Evolutionary conservation across 805 yeast species (phyloP).

Genomic region (Candida vaughaniae): DNA sequence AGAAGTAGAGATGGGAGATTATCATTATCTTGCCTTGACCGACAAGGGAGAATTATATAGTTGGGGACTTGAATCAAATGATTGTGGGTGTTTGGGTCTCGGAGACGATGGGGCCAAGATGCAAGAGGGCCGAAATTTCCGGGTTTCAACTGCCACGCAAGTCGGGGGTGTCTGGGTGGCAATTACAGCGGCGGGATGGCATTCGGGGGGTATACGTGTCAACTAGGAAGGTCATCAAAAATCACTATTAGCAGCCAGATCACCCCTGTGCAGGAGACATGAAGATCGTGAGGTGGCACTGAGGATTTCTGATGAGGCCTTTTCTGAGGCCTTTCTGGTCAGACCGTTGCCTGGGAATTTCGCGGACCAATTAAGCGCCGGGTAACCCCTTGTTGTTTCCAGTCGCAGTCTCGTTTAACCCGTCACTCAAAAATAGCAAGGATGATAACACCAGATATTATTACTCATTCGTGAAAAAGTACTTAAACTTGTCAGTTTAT

Average conservation of each 20-base stretch:
- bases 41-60: constrained; percentile 54
- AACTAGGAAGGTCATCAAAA: too few relatives aligned
- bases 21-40: constrained; percentile 65
- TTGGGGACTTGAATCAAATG: constrained; percentile 67
- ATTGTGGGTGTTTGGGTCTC: constrained; percentile 72
- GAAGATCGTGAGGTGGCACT: too few relatives aligned
- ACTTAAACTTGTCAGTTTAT: too few relatives aligned
- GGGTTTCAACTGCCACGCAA: constrained; percentile 6
- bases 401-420: constrained; percentile 5
- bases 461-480: background rate
- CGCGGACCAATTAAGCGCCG: too few relatives aligned
- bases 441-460: background rate
- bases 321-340: too few relatives aligned
- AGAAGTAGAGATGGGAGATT: constrained; percentile 67
- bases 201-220: constrained; percentile 58
- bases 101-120: constrained; percentile 25
- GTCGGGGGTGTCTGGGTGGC: constrained; percentile 49
- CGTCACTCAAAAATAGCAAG: constrained; percentile 9
- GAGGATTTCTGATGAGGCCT: too few relatives aligned
- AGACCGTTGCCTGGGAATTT: too few relatives aligned
- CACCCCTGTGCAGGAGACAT: too few relatives aligned
- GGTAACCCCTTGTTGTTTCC: too few relatives aligned
- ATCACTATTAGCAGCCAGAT: too few relatives aligned
- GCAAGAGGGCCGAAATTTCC: constrained; percentile 17
- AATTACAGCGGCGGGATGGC: constrained; percentile 80